These are phyloP conservation scores for Globisporangium abappressorium DNA, from an alignment of 352 stramenopile genomes.

Conservation along the genomic window DNA sequence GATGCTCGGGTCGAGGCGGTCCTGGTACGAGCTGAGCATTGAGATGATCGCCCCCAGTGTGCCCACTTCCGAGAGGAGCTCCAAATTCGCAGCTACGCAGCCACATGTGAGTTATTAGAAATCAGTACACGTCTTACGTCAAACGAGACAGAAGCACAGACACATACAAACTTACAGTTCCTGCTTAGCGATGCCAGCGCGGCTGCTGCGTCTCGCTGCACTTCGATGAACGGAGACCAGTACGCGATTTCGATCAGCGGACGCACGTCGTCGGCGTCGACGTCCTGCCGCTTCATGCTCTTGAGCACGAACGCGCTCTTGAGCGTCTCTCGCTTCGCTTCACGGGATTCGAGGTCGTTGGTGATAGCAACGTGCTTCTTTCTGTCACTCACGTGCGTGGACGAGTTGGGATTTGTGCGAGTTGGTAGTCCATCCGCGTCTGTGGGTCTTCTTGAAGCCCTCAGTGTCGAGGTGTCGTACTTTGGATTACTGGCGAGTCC, in stretches of 20 bases:
- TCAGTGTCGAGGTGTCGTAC: neutral
- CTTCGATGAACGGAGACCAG: conserved; percentile 82
- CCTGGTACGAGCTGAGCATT: conserved; percentile 53
- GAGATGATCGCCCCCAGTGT: conserved; percentile 71
- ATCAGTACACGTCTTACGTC: no score
- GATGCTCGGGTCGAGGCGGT: conserved; percentile 55
- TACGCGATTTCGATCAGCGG: conserved; percentile 86
- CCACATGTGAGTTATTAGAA: neutral
- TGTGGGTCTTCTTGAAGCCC: neutral
- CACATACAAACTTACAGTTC: conserved; percentile 41
- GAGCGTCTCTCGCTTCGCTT: conserved; percentile 21
- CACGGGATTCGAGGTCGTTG: conserved; percentile 13
- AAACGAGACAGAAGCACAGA: no score
- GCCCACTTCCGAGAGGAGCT: conserved; percentile 63
- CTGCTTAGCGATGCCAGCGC: conserved; percentile 70
- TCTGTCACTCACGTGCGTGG: neutral
- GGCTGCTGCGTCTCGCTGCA: conserved; percentile 70
- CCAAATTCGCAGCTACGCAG: conserved; percentile 57
- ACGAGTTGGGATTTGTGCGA: neutral
- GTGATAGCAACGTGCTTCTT: neutral
- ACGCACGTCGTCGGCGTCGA: conserved; percentile 60
- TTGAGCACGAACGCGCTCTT: conserved; percentile 31
- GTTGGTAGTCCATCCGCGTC: neutral
- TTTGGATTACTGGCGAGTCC: neutral
- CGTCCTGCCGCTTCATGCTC: conserved; percentile 45